Percentiles rank a stretch among this genome's conserved stretches.
Conservation (phyloP, 352 stramenopile species). For the Phytophthora sp. region DNA sequence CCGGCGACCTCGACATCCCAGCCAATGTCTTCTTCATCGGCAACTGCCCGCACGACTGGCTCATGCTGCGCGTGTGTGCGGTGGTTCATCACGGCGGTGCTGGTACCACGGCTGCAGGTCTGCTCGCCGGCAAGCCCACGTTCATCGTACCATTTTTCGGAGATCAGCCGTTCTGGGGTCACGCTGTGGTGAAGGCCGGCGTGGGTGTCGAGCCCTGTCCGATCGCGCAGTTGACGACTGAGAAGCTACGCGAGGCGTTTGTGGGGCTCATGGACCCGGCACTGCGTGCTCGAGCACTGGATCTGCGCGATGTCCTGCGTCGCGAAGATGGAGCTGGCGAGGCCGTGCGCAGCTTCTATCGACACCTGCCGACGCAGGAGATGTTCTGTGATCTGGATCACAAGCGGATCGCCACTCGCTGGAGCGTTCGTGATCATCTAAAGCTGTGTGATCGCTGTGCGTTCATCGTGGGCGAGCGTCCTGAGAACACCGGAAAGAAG, state of each 20-base stretch:
- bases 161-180: conserved; percentile 93
- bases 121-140: conserved; percentile 88
- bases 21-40: conserved; percentile 30
- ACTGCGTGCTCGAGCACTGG: conserved; percentile 49
- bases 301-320: conserved; percentile 60
- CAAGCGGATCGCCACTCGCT: conserved; percentile 50
- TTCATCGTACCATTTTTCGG: conserved; percentile 96
- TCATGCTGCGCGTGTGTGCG: conserved; percentile 24
- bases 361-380: conserved; percentile 70
- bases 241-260: conserved; percentile 77
- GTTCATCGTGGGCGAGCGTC: conserved; percentile 42
- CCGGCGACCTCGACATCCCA: conserved; percentile 25
- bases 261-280: conserved; percentile 42
- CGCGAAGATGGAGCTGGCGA: conserved; percentile 78
- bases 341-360: conserved; percentile 84
- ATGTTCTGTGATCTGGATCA: conserved; percentile 82
- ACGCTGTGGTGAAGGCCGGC: conserved; percentile 68
- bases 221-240: conserved; percentile 69
- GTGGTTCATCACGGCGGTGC: conserved; percentile 27
- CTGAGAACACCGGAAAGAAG: conserved; percentile 43
- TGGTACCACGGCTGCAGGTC: conserved; percentile 50
- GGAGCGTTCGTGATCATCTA: conserved; percentile 51
- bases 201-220: conserved; percentile 84
- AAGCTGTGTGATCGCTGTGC: conserved; percentile 57
- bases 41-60: conserved; percentile 31